phyloP scores from a whole-genome alignment of 495 filamentous ascomycete genomes.

The Hapsidospora chrysogenum region DNA sequence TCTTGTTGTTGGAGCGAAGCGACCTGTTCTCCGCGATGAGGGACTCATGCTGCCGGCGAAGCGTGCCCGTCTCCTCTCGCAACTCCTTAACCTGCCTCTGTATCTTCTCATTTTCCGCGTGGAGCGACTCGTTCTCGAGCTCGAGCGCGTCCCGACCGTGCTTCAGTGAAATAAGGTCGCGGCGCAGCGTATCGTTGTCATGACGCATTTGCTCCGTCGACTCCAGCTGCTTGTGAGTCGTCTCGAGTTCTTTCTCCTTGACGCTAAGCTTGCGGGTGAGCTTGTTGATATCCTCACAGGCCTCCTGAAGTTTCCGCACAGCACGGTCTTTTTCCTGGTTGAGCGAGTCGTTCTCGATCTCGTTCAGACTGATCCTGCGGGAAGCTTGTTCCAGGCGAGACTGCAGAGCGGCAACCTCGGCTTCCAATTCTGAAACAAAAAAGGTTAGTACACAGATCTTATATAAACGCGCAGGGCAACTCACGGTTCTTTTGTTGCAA shows the following conservation, averaged over 20 bases:
- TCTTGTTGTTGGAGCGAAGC: conserved; percentile 10
- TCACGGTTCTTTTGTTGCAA: conserved; percentile 13
- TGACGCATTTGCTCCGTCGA: conserved; percentile 13
- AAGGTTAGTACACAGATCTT: too few species aligned
- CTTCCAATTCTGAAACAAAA: conserved; percentile 25
- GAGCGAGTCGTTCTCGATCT: conserved; percentile 28
- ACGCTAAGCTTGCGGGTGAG: conserved; percentile 6
- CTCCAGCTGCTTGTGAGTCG: conserved; percentile 18
- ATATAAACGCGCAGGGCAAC: conserved; percentile 3
- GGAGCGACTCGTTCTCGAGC: conserved; percentile 16
- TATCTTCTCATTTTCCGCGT: conserved; percentile 15
- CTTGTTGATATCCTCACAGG: conserved; percentile 24
- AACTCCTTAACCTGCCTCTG: conserved; percentile 9
- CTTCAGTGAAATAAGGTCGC: conserved; percentile 3
- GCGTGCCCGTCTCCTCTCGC: conserved; percentile 4
- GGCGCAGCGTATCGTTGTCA: conserved; percentile 13
- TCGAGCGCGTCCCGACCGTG: conserved; percentile 6
- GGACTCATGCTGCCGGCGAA: conserved; percentile 9
- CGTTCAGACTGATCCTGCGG: conserved; percentile 23
- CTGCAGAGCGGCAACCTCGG: conserved; percentile 22
- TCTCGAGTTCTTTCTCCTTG: conserved; percentile 18
- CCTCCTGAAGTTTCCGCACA: conserved; percentile 21
- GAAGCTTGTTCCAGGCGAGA: conserved; percentile 27
- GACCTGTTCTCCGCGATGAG: conserved; percentile 12
- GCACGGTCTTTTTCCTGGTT: conserved; percentile 28